These are phyloP conservation scores for Fusarium pininemorale DNA, from an alignment of 2,329 filamentous ascomycete species.

Conservation along the genomic window DNA sequence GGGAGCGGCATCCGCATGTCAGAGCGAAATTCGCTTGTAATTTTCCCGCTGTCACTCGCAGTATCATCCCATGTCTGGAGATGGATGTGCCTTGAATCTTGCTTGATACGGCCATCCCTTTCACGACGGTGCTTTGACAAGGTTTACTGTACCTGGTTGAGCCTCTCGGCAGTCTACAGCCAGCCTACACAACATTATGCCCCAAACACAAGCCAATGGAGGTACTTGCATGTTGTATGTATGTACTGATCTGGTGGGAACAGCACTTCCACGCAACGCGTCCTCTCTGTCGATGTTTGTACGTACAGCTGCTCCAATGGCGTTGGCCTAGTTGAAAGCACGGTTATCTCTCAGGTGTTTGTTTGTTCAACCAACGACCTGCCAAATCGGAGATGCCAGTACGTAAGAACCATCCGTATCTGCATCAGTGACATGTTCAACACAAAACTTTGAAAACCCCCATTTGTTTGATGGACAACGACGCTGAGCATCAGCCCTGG, in stretches of 20 bases:
- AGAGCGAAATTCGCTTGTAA: conserved; percentile 29
- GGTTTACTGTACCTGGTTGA: conserved; percentile 3
- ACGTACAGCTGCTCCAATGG: background rate
- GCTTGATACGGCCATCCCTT: conserved; percentile 17
- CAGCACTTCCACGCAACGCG: background rate
- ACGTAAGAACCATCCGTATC: conserved; percentile 1
- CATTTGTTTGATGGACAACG: conserved; percentile 29
- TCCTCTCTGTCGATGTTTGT: background rate
- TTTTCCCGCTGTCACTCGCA: conserved; percentile 16
- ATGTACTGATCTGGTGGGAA: background rate
- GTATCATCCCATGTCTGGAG: conserved; percentile 2
- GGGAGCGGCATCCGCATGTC: conserved; percentile 18
- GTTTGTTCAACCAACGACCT: conserved; percentile 11
- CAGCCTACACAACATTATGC: background rate
- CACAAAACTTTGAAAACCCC: conserved; percentile 2
- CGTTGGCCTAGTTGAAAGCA: background rate
- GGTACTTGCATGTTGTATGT: background rate
- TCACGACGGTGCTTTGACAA: conserved; percentile 2
- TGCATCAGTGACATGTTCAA: conserved; percentile 13
- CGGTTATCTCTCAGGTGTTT: background rate
- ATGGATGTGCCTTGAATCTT: conserved; percentile 12
- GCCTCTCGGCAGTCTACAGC: conserved; percentile 17
- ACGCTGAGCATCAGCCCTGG: conserved; percentile 5
- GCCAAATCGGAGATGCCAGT: conserved; percentile 16
- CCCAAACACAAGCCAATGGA: background rate